phyloP scores from a whole-genome alignment of 306 rosid genomes.

The Vachellia pachyceras region DNA sequence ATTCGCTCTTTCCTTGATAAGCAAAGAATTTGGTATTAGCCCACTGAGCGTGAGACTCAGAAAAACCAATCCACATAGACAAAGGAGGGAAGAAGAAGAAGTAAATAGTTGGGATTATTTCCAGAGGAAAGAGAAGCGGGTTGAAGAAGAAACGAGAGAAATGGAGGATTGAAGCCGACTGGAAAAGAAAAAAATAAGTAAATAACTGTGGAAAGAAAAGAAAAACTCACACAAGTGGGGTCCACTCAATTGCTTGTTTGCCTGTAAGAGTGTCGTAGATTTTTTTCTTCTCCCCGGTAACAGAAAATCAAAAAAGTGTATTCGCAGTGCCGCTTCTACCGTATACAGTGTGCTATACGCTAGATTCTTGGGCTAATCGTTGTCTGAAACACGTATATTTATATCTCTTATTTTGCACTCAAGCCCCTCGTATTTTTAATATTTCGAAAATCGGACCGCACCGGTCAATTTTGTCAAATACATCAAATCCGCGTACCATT shows the following conservation, averaged over 20 bases:
- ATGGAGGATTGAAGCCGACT: constrained; percentile 32
- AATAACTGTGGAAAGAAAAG: constrained; percentile 25
- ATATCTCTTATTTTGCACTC: constrained; percentile 2
- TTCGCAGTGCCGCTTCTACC: constrained; percentile 26
- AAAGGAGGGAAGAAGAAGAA: not conserved
- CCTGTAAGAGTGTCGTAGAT: constrained; percentile 26
- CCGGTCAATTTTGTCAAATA: not conserved
- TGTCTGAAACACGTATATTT: constrained; percentile 38
- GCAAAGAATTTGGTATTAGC: constrained; percentile 55
- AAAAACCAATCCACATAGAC: constrained; percentile 27
- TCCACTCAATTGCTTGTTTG: constrained; percentile 39
- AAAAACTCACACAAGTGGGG: constrained; percentile 38
- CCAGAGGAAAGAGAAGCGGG: constrained; percentile 32
- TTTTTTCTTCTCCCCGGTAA: not conserved
- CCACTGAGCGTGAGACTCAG: constrained; percentile 40
- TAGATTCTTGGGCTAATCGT: constrained; percentile 44
- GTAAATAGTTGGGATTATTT: constrained; percentile 25
- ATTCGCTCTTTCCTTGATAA: constrained; percentile 39
- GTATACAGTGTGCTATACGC: constrained; percentile 39
- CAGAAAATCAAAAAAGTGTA: not conserved
- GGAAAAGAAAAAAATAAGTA: constrained; percentile 10
- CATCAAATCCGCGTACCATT: constrained; percentile 24
- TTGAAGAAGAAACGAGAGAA: constrained; percentile 38
- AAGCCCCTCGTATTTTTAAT: not conserved
- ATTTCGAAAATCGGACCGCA: not conserved